Base-by-base conservation (phyloP, 83 land plant species). In the Picea abies region DNA sequence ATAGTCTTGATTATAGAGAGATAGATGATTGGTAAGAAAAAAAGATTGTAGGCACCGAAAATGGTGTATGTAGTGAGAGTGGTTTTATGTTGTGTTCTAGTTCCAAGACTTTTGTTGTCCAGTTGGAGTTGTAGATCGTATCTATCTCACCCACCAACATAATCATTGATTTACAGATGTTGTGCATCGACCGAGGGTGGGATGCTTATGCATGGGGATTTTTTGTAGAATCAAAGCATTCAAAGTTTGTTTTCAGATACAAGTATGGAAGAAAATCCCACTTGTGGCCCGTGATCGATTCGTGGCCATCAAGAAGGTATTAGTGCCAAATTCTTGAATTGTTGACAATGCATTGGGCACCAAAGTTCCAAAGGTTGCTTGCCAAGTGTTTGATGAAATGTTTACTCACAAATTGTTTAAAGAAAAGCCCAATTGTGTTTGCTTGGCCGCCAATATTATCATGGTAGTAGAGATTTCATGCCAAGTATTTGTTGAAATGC, bases 281-380 rank as follows among this genome's bases (percentile, higher is more conserved):
- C 88, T 3, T 93, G 91, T 82, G 95, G 95, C 95, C 95, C 26
- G 86, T 93, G 15, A 52, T 93, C 78, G 93, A 90, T 83, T 85
- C 35, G 85, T 93, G 49, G 89, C 89, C 68, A 89, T 90, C 75
- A 93, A 93, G 82, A 84, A 89, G 77, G 35, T 90, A 14, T 2
- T 20, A 7, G 83, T 88, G 29, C 82, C 75, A 6, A 37, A 60
- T n/a, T 60, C 23, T 2, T 81, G 84, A 3, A 78, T 15, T 84
- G 90, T 26, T 47, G 49, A 1, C 49, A 47, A 47, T 47, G 9
- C 49, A 49, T 49, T 0, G 0, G 0, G 9, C 0, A 49, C 52
- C 11, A 49, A 49, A 49, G 1, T 49, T 49, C 52, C 8, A 49
- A 9, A 49, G 52, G 52, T 0, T 49, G 0, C 52, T 49, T 0